Percentiles rank a stretch among this genome's conserved stretches.
Conservation (phyloP, 371 early-diverging fungal genomes). For the Blastocladiella emersonii region DNA sequence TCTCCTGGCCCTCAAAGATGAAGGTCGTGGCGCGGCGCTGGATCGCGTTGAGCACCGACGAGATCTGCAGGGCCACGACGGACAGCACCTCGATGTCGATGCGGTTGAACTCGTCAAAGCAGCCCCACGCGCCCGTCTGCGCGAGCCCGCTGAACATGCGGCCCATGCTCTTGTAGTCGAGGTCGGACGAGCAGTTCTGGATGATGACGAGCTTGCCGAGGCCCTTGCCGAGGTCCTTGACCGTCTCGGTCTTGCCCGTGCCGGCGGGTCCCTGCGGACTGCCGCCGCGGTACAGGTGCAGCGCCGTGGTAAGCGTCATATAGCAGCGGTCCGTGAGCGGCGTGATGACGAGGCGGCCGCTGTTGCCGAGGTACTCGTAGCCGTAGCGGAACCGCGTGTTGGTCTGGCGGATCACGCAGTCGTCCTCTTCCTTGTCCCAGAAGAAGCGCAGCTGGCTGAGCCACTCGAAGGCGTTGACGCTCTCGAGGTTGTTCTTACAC, state of each 20-base stretch:
- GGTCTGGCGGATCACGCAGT: constrained; percentile 33
- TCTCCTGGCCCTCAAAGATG: constrained; percentile 38
- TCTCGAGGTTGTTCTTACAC: constrained; percentile 24
- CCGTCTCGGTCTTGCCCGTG: constrained; percentile 52
- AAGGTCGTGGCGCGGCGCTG: constrained; percentile 21
- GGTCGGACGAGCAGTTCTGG: constrained; percentile 39
- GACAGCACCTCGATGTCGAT: constrained; percentile 38
- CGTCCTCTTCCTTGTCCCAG: constrained; percentile 37
- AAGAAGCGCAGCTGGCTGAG: constrained; percentile 36
- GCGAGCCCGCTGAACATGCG: constrained; percentile 34
- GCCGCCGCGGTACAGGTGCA: constrained; percentile 34
- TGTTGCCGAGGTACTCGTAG: constrained; percentile 30
- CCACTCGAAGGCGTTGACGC: constrained; percentile 38
- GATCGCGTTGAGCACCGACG: constrained; percentile 28
- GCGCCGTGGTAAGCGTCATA: constrained; percentile 36
- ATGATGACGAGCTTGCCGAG: constrained; percentile 40
- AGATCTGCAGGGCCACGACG: constrained; percentile 36
- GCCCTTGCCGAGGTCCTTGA: constrained; percentile 41
- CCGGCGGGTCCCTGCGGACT: constrained; percentile 38
- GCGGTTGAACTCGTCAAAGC: constrained; percentile 55
- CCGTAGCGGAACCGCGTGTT: constrained; percentile 36
- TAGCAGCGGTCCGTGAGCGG: constrained; percentile 42
- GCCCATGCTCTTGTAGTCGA: constrained; percentile 33
- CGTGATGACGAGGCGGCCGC: constrained; percentile 36
- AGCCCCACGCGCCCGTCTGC: constrained; percentile 45